phyloP scores from a whole-genome alignment of 108 stramenopile genomes.

The Skeletonema tropicum region DNA sequence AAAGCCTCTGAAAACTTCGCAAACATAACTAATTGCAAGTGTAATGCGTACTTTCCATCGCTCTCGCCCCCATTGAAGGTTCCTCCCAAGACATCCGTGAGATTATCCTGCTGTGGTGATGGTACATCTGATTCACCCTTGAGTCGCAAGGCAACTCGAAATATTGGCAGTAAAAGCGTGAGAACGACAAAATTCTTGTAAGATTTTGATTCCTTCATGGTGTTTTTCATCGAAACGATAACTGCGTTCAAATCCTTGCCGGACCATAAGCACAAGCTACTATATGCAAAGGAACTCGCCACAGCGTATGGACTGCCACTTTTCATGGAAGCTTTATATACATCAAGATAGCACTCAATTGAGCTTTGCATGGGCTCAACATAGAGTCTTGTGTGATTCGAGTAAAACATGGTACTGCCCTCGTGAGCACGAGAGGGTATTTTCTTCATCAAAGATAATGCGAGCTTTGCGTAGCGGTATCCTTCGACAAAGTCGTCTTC shows the following conservation, averaged over 20 bases:
- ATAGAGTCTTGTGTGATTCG: too few species aligned
- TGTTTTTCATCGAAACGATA: not conserved
- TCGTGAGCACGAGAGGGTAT: too few species aligned
- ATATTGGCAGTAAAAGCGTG: not conserved
- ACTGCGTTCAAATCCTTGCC: constrained; percentile 5
- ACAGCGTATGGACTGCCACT: constrained; percentile 13
- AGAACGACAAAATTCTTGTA: not conserved
- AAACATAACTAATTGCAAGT: too few species aligned
- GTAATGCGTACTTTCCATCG: too few species aligned
- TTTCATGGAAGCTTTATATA: constrained; percentile 1
- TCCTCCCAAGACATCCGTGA: not conserved
- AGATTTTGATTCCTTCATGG: not conserved
- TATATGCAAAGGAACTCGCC: too few species aligned
- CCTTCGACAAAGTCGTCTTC: constrained; percentile 5
- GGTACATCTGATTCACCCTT: not conserved
- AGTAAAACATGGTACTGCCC: too few species aligned
- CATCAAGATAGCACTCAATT: too few species aligned
- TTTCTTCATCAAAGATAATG: too few species aligned
- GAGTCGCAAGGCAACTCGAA: not conserved
- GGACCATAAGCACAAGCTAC: not conserved
- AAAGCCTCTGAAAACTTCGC: not conserved
- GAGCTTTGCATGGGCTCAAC: too few species aligned
- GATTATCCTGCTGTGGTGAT: not conserved
- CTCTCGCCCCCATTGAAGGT: not conserved
- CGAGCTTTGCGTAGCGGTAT: too few species aligned